Percentiles rank a stretch among this genome's conserved stretches.
Evolutionary conservation across 495 filamentous ascomycete genomes (phyloP).

Genomic region (Penicillium antarcticum): DNA sequence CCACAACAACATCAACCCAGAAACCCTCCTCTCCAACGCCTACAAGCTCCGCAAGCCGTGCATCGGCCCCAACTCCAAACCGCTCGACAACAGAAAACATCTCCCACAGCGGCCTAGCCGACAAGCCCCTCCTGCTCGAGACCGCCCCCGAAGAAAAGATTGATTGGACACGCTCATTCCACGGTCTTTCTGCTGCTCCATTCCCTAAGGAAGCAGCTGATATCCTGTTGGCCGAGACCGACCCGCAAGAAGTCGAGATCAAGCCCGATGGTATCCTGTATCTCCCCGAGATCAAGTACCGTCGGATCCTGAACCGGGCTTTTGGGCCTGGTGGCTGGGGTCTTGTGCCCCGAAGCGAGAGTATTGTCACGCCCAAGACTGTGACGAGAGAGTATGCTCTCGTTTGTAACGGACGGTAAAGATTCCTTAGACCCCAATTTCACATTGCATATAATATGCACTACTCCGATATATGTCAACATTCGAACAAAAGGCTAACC

Average conservation of each 20-base stretch:
- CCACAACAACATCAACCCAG: constrained; percentile 14
- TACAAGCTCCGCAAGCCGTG: constrained; percentile 11
- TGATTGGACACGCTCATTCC: constrained; percentile 92
- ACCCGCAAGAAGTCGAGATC: constrained; percentile 81
- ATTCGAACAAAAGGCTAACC: constrained; percentile 1
- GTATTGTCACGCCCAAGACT: constrained; percentile 80
- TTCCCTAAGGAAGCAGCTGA: constrained; percentile 75
- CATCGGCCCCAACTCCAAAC: constrained; percentile 28
- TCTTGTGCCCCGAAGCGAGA: constrained; percentile 83
- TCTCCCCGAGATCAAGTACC: constrained; percentile 97
- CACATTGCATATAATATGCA: no score
- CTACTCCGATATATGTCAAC: neutral
- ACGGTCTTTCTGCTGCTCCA: constrained; percentile 72
- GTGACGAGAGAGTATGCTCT: constrained; percentile 96
- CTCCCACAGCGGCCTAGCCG: constrained; percentile 50
- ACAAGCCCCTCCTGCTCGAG: constrained; percentile 48
- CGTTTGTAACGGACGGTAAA: constrained; percentile 83
- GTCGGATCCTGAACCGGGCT: constrained; percentile 82
- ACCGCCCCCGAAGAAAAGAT: constrained; percentile 51
- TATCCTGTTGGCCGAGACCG: constrained; percentile 64
- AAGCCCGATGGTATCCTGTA: constrained; percentile 97
- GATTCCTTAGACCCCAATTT: constrained; percentile 9
- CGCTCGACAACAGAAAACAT: constrained; percentile 45
- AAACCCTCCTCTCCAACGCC: constrained; percentile 9
- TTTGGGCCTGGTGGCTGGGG: constrained; percentile 98